Evolutionary conservation across 495 filamentous ascomycete genomes (phyloP).

Genomic region (Aspergillus baeticus): DNA sequence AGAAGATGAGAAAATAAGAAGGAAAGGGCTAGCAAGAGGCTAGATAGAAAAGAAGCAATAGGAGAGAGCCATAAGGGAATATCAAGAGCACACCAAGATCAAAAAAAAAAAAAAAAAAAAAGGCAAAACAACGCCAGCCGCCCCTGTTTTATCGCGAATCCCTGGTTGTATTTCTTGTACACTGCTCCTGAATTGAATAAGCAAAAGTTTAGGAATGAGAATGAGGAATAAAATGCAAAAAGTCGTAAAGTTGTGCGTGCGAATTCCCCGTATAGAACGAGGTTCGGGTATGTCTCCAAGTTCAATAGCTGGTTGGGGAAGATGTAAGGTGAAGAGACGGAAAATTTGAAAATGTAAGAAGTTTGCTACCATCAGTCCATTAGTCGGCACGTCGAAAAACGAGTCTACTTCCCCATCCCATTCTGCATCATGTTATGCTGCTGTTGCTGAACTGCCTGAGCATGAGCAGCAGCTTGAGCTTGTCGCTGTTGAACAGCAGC

Average conservation of each 20-base stretch:
- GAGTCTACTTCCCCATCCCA: conserved; percentile 39
- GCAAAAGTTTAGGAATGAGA: conserved; percentile 13
- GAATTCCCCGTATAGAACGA: background rate
- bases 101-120: too few relatives aligned
- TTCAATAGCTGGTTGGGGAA: conserved; percentile 10
- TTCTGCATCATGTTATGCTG: conserved; percentile 51
- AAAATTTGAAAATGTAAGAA: conserved; percentile 9
- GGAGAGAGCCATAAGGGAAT: background rate
- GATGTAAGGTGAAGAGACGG: background rate
- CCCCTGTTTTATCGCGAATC: conserved; percentile 20
- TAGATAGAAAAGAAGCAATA: too few relatives aligned
- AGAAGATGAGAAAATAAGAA: conserved; percentile 4
- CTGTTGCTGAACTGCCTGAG: conserved; percentile 42
- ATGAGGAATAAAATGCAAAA: conserved; percentile 11
- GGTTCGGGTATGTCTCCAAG: background rate
- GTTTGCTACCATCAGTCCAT: conserved; percentile 1
- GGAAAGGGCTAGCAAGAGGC: background rate
- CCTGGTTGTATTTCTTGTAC: conserved; percentile 15
- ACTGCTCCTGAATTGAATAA: conserved; percentile 25
- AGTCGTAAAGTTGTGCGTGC: background rate
- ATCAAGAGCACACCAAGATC: conserved; percentile 6
- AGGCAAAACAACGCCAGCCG: conserved; percentile 23
- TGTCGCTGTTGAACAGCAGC: conserved; percentile 36
- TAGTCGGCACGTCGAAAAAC: conserved; percentile 4
- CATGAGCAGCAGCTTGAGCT: conserved; percentile 33